Base-by-base conservation (phyloP, 2,329 filamentous ascomycete species). In the Aspergillus unguis region DNA sequence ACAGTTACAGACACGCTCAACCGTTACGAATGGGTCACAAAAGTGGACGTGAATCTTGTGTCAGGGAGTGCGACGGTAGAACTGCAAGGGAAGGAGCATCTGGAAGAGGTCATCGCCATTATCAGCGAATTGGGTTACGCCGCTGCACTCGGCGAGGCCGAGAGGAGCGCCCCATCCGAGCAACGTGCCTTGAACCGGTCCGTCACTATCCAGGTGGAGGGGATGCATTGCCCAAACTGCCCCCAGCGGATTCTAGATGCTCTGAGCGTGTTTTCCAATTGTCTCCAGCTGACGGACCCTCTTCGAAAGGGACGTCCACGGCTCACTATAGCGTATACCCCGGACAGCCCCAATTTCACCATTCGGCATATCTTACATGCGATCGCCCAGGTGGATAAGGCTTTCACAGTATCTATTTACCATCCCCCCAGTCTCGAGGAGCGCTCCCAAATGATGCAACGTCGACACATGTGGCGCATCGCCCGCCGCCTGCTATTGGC, bases 361-460 rank as follows among this genome's bases (percentile, higher is more conserved):
- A 42, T 42, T 42, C 40, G 40, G 40, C 8, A 42, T 42, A 42
- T 42, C 40, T 42, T 31, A 42, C 8, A 42, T 42, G 40, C 40
- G 3, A 42, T 42, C 27, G 40, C 75, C 95, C 9, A 73, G 77
- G 9, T 79, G 82, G 1, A 87, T 96, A 45, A 77, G 83, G 50
- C 78, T 79, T 4, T 78, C 82, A 5, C 87, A 95, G 62, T 73
- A 80, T 1, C 80, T 77, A 0, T 87, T 96, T 86, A 90, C 65
- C 89, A 92, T 58, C 86, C 89, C 0, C 88, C 88, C 0, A 91
- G 86, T 0, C 80, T 96, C 4, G 92, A 96, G 69, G 89, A 96
- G 63, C 83, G 88, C 6, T 89, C 90, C 3, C 83, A 82, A 57
- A 75, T 78, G 36, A 89, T 96, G 65, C 86, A 88, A 55, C 77